Conservation (phyloP, 2,329 filamentous ascomycete species). For the Teratosphaeria gauchensis region DNA sequence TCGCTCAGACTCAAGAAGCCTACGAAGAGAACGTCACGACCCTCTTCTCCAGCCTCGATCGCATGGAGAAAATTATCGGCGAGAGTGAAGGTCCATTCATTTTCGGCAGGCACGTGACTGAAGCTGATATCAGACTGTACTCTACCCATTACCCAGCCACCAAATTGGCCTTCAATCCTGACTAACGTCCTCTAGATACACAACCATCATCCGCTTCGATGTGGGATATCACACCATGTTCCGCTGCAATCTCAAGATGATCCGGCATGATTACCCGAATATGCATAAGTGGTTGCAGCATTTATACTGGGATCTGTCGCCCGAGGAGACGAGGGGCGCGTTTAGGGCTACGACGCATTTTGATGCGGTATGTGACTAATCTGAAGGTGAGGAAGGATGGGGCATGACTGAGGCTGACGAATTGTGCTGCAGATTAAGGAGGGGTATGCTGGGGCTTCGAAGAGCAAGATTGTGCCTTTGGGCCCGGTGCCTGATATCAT, state of each 20-base stretch:
- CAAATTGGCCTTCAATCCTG: no score
- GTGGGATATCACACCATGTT: conserved; percentile 79
- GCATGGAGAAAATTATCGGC: conserved; percentile 60
- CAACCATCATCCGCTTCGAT: conserved; percentile 65
- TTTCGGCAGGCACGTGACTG: conserved; percentile 66
- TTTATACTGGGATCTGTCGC: conserved; percentile 38
- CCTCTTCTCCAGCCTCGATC: conserved; percentile 70
- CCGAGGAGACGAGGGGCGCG: conserved; percentile 30
- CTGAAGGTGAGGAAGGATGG: background rate
- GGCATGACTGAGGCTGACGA: no score
- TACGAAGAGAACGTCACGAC: conserved; percentile 65
- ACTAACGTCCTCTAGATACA: no score
- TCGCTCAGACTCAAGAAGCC: conserved; percentile 72
- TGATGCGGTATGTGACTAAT: conserved; percentile 19
- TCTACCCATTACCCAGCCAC: no score
- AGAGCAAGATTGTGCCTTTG: conserved; percentile 11
- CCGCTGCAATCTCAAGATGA: conserved; percentile 58
- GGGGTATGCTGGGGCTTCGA: conserved; percentile 15
- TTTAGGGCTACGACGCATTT: conserved; percentile 39
- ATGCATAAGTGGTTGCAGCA: conserved; percentile 38
- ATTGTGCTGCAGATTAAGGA: conserved; percentile 12
- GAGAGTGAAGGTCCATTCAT: conserved; percentile 52
- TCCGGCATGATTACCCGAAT: conserved; percentile 49
- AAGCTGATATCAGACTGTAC: conserved; percentile 66
- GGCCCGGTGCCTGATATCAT: conserved; percentile 19